phyloP scores from a whole-genome alignment of 345 rosid genomes.

The Camelina hispida region DNA sequence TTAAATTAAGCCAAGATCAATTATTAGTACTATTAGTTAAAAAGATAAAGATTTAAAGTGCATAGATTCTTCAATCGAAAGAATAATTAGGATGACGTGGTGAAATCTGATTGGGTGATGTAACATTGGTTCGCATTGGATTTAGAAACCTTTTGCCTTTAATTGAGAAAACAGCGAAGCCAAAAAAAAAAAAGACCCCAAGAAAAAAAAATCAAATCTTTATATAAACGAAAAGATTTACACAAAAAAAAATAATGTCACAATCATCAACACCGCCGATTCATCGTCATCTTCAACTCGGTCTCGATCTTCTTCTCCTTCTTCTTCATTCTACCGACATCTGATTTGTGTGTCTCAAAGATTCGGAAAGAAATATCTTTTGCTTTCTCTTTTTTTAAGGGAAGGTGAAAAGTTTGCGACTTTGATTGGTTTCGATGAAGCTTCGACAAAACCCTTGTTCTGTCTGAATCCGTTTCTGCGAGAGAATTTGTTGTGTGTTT shows the following conservation, averaged over 20 bases:
- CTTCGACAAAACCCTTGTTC: conserved; percentile 31
- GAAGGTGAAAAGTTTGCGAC: conserved; percentile 19
- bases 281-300: conserved; percentile 40
- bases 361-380: not conserved
- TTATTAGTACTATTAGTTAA: no score
- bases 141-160: conserved; percentile 33
- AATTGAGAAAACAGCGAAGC: conserved; percentile 45
- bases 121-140: conserved; percentile 28
- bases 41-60: conserved; percentile 17
- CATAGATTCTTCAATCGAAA: conserved; percentile 29
- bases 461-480: conserved; percentile 29
- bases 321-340: conserved; percentile 33
- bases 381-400: not conserved
- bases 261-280: conserved; percentile 42
- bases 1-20: conserved; percentile 3
- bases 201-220: conserved; percentile 11
- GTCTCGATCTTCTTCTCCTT: conserved; percentile 37
- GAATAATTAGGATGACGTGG: conserved; percentile 36
- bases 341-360: conserved; percentile 10
- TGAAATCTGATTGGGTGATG: not conserved
- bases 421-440: conserved; percentile 43
- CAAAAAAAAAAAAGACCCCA: conserved; percentile 12
- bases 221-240: conserved; percentile 23
- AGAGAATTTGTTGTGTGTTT: not conserved
- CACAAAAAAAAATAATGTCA: conserved; percentile 23